A percentile compares a stretch with the other conserved stretches of the same genome.
phyloP scores from a whole-genome alignment of 1,284 basidiomycete species.

The Ustilago shanxiensis region DNA sequence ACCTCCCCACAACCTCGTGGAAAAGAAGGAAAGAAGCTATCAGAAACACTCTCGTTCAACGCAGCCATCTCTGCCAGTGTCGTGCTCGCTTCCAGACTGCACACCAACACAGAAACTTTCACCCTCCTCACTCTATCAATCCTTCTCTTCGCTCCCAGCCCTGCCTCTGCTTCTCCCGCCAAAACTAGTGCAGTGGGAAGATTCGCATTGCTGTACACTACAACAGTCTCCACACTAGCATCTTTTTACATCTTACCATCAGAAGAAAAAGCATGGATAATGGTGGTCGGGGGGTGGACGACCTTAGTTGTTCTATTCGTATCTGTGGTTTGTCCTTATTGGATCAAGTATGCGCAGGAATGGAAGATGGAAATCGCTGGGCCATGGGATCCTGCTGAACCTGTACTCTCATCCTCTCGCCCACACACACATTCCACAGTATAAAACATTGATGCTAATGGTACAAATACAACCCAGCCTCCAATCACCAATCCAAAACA shows the following conservation, averaged over 20 bases:
- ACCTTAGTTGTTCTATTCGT: constrained; percentile 37
- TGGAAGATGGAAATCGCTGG: constrained; percentile 62
- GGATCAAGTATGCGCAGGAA: constrained; percentile 56
- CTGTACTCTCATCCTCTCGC: constrained; percentile 15
- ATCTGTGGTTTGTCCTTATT: constrained; percentile 49
- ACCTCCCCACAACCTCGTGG: background rate
- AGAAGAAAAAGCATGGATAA: background rate
- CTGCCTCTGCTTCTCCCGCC: too few relatives aligned
- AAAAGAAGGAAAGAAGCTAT: constrained; percentile 26
- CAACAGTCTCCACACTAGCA: constrained; percentile 2
- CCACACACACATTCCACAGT: background rate
- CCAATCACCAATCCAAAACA: constrained; percentile 30
- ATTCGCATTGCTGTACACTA: constrained; percentile 4
- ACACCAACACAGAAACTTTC: constrained; percentile 87
- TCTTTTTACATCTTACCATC: background rate
- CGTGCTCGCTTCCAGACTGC: constrained; percentile 89
- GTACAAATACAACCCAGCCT: constrained; percentile 2
- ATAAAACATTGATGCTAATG: background rate
- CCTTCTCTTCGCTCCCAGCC: constrained; percentile 53
- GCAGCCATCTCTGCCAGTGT: constrained; percentile 93
- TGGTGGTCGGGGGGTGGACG: constrained; percentile 12
- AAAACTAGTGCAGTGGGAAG: background rate
- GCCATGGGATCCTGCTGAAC: constrained; percentile 60
- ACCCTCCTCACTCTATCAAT: constrained; percentile 86
- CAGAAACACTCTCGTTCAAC: constrained; percentile 85